Percentiles rank a stretch among this genome's conserved stretches.
These are phyloP conservation scores for Phytophthora aleatoria DNA, from an alignment of 352 stramenopile genomes.

Conservation along the genomic window DNA sequence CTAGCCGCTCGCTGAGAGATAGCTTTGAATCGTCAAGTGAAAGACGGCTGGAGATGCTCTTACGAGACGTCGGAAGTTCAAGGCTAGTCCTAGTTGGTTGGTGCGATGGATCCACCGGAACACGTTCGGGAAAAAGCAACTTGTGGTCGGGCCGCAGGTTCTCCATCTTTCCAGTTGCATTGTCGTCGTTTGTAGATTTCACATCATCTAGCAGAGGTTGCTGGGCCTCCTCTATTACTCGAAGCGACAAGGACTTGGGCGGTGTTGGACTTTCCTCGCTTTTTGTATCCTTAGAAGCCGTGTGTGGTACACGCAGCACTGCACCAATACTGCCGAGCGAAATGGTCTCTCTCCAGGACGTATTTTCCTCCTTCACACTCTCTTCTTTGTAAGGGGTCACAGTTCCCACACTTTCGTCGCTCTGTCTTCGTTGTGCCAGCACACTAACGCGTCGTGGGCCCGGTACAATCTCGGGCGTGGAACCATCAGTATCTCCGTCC, in stretches of 20 bases:
- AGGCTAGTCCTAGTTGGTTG: conserved; percentile 19
- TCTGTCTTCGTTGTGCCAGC: conserved; percentile 13
- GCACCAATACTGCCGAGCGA: conserved; percentile 28
- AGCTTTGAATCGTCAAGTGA: conserved; percentile 55
- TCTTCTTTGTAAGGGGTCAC: conserved; percentile 10
- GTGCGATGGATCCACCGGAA: conserved; percentile 34
- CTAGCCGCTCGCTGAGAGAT: conserved; percentile 54
- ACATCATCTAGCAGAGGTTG: conserved; percentile 1
- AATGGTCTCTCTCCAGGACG: conserved; percentile 25
- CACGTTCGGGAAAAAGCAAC: conserved; percentile 41
- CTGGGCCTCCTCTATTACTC: conserved; percentile 16
- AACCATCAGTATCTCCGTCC: conserved; percentile 32
- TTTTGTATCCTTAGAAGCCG: not conserved
- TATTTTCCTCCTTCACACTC: conserved; percentile 8
- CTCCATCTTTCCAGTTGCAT: not conserved
- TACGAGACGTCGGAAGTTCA: conserved; percentile 8
- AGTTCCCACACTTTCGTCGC: conserved; percentile 14
- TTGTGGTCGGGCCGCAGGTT: conserved; percentile 16
- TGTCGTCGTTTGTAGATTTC: not conserved
- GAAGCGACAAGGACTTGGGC: not conserved
- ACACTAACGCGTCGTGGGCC: conserved; percentile 37
- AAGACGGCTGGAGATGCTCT: conserved; percentile 34
- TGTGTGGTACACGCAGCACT: conserved; percentile 21
- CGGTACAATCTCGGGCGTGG: conserved; percentile 15
- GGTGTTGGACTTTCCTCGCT: conserved; percentile 1